phyloP scores from a whole-genome alignment of 345 rosid genomes.

The Citrus sinensis region DVS_A1.0 CM039164.1:27748001-27748500 shows the following conservation, averaged over 20 bases:
- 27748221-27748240: slow-evolving; percentile 1
- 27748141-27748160: slow-evolving; percentile 8
- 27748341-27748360: background rate
- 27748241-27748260: background rate
- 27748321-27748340: background rate
- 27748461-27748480: slow-evolving; percentile 99
- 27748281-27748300: background rate
- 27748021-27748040: slow-evolving; percentile 24
- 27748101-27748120: slow-evolving; percentile 97
- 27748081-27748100: slow-evolving; percentile 95
- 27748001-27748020: background rate
- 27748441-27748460: slow-evolving; percentile 92
- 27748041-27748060: slow-evolving; percentile 94
- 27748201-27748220: background rate
- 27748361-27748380: background rate
- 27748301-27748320: no score
- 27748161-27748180: background rate
- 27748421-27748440: slow-evolving; percentile 95
- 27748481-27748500: slow-evolving; percentile 89
- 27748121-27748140: slow-evolving; percentile 32
- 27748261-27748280: background rate
- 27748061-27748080: slow-evolving; percentile 96
- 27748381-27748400: background rate
- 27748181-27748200: background rate
- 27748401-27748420: slow-evolving; percentile 54